Percentiles rank a stretch among this genome's conserved stretches.
phyloP scores from a whole-genome alignment of 192 early-diverging fungal species.

The Gonapodya sp. region DNA sequence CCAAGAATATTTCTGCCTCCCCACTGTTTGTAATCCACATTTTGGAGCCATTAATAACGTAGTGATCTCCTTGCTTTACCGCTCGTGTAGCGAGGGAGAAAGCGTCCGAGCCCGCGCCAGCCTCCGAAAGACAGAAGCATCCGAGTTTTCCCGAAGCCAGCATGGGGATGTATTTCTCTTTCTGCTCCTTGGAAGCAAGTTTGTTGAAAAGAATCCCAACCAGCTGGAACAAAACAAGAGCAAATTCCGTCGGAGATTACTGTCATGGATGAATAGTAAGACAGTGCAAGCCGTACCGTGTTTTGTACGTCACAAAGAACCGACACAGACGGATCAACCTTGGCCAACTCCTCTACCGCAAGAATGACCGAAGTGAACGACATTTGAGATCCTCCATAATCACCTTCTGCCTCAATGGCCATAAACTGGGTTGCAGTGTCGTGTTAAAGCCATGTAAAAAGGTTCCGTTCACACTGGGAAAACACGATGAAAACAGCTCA shows the following conservation, averaged over 20 bases:
- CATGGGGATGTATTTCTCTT: constrained; percentile 76
- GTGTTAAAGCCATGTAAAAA: not conserved
- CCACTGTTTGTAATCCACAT: constrained; percentile 74
- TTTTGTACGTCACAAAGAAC: constrained; percentile 76
- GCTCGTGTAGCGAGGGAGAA: constrained; percentile 85
- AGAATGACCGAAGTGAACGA: constrained; percentile 78
- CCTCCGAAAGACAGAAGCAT: constrained; percentile 91
- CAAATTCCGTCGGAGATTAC: not conserved
- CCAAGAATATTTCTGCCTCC: constrained; percentile 92
- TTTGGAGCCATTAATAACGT: not conserved
- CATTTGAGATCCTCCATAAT: constrained; percentile 70
- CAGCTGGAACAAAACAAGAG: constrained; percentile 30
- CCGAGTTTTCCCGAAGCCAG: constrained; percentile 70
- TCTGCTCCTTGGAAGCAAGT: constrained; percentile 63
- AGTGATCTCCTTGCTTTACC: constrained; percentile 78
- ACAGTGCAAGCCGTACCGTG: not conserved
- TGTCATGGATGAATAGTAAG: no score
- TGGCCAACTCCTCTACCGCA: constrained; percentile 87
- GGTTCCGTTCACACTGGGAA: not conserved
- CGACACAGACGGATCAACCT: constrained; percentile 85
- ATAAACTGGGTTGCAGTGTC: constrained; percentile 46
- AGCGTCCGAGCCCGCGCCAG: constrained; percentile 85
- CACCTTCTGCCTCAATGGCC: constrained; percentile 78
- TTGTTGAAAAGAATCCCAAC: constrained; percentile 87
- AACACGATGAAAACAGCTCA: constrained; percentile 29